Base-by-base conservation (phyloP, 2,329 filamentous ascomycete genomes). In the Neofusicoccum kwambonambiense region DNA sequence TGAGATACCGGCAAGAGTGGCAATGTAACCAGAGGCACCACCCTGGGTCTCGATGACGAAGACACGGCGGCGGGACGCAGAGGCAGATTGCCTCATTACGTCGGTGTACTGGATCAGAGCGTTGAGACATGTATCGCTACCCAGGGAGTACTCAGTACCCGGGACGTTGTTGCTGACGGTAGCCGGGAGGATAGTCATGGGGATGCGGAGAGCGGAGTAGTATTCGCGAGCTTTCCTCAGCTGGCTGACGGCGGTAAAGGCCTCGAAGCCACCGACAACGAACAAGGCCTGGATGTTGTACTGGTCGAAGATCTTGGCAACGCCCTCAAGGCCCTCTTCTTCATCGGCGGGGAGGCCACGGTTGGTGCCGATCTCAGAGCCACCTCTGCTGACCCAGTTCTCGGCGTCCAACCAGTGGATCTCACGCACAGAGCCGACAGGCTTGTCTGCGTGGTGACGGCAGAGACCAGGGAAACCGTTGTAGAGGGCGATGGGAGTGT, bases 131-230 rank as follows among this genome's bases (percentile, higher is more conserved):
- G 95, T 99, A 74, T 99, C 95, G 37, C 93, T 97, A 49, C 95
- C 95, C 51, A 99, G 87, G 1, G 93, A 97, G 82, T 97, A 98
- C 79, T 99, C 95, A 0, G 94, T 97, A 44, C 95, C 95, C 0
- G 95, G 95, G 4, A 99, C 95, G 76, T 99, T 99, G 84, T 99
- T 99, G 69, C 92, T 97, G 71, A 99, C 94, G 9, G 95, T 99
- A n/a, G 95, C 95, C 0, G 95, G 95, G 31, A 99, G 84, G 47
- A 97, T 85, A 62, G 90, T 86, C 84, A 98, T 92, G 19, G 95
- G 95, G 68, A 99, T 97, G 77, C 92, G 93, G 75, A 99, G 90
- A 1, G 90, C 89, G 11, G 91, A 88, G 78, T 91, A 97, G 67
- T 91, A 80, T 41, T 87, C 85, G 64, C 93, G 86, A 13, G 90